These are phyloP conservation scores for Atkinsonella hypoxylon DNA, from an alignment of 2,329 filamentous ascomycete genomes.

Conservation along the genomic window DNA sequence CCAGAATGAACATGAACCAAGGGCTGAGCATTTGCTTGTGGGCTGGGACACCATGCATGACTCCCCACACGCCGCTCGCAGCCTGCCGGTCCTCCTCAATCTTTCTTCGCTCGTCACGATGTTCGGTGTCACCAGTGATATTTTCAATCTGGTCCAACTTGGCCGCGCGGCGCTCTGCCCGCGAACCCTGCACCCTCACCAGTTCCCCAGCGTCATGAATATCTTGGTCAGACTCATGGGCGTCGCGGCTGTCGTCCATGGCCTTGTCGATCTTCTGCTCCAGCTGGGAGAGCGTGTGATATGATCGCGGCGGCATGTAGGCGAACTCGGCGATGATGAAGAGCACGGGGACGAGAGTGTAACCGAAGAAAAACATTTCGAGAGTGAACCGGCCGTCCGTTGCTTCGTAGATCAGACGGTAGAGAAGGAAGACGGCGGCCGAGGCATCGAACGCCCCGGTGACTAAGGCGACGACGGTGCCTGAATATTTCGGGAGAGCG, in stretches of 20 bases:
- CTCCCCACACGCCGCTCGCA: slow-evolving; percentile 54
- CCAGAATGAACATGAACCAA: slow-evolving; percentile 56
- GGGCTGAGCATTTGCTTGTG: slow-evolving; percentile 49
- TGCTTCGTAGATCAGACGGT: slow-evolving; percentile 56
- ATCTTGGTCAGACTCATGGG: background rate
- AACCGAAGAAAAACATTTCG: background rate
- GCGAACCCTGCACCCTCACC: no score
- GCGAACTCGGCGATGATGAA: background rate
- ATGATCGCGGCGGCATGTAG: background rate
- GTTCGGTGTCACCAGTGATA: background rate
- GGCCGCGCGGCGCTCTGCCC: background rate
- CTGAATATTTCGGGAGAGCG: slow-evolving; percentile 64
- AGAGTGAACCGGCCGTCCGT: slow-evolving; percentile 22
- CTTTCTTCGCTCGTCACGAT: background rate
- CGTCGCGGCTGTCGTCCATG: background rate
- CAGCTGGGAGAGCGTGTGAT: background rate
- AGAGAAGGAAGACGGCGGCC: slow-evolving; percentile 64
- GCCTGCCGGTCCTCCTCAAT: slow-evolving; percentile 37
- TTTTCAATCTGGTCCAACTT: background rate
- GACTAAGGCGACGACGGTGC: slow-evolving; percentile 66
- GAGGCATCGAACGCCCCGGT: slow-evolving; percentile 78
- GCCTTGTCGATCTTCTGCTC: background rate
- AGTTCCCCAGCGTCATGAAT: background rate
- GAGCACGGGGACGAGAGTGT: background rate
- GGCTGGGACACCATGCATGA: slow-evolving; percentile 51